These are phyloP conservation scores for Emergomyces africanus DNA, from an alignment of 2,329 filamentous ascomycete genomes.

Conservation along the genomic window DNA sequence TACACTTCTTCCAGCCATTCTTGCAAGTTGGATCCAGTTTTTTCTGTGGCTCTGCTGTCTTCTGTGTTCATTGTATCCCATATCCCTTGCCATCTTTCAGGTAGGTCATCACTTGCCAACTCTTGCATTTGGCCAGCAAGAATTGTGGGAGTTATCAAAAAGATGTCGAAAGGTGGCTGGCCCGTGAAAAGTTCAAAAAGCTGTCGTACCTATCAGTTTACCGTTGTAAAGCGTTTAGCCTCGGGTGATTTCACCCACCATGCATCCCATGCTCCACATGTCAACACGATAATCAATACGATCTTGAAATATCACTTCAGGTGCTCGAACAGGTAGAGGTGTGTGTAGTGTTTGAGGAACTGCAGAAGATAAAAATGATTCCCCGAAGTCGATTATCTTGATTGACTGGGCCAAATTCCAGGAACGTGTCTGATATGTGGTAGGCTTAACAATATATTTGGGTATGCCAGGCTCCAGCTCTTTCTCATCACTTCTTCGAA, in stretches of 20 bases:
- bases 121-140: conserved; percentile 27
- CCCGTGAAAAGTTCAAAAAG: conserved; percentile 29
- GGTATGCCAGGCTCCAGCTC: conserved; percentile 13
- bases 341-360: conserved; percentile 20
- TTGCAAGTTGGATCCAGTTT: conserved; percentile 16
- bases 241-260: conserved; percentile 17
- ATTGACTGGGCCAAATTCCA: conserved; percentile 9
- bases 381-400: conserved; percentile 29
- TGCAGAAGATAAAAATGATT: conserved; percentile 21
- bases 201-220: conserved; percentile 9
- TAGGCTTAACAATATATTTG: conserved; percentile 15
- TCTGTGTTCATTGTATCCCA: conserved; percentile 17
- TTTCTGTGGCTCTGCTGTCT: conserved; percentile 8
- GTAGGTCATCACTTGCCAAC: conserved; percentile 22
- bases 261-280: conserved; percentile 27
- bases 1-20: conserved; percentile 28
- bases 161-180: conserved; percentile 27
- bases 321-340: conserved; percentile 23
- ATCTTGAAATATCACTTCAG: conserved; percentile 28
- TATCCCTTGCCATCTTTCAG: conserved; percentile 21
- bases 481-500: conserved; percentile 15
- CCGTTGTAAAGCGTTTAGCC: background rate
- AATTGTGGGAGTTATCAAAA: conserved; percentile 21
- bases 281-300: conserved; percentile 24
- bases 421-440: conserved; percentile 6